Conservation (phyloP, 2,329 filamentous ascomycete genomes). For the Aureobasidium sp. region DNA sequence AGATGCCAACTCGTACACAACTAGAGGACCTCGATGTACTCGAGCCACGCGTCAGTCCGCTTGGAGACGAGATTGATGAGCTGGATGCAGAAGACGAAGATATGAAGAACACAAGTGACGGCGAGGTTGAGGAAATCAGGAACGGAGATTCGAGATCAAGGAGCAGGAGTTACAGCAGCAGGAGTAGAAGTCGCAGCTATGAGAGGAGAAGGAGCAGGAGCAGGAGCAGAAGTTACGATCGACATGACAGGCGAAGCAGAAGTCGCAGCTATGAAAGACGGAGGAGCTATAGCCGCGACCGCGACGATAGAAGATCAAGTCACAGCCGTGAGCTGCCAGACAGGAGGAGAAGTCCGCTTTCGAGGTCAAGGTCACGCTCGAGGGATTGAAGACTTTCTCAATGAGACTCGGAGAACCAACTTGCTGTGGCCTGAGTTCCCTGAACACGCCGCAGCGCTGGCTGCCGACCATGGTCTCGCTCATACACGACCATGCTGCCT, state of each 20-base stretch:
- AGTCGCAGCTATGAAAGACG: background rate
- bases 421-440: too few relatives aligned
- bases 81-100: conserved; percentile 48
- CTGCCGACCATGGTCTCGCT: too few relatives aligned
- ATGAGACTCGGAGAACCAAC: too few relatives aligned
- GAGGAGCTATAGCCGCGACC: background rate
- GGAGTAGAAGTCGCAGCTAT: background rate
- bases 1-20: conserved; percentile 72
- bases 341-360: background rate
- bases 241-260: background rate
- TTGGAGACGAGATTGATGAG: conserved; percentile 68
- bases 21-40: conserved; percentile 84
- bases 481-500: too few relatives aligned
- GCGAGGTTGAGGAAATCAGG: conserved; percentile 18
- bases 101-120: conserved; percentile 20
- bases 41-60: conserved; percentile 73
- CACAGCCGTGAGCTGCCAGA: background rate
- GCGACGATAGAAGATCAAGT: background rate
- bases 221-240: background rate
- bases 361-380: background rate
- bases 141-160: conserved; percentile 13
- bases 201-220: background rate
- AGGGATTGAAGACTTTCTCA: background rate
- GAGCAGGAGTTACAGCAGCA: conserved; percentile 1
- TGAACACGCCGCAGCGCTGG: too few relatives aligned